These are phyloP conservation scores for Dioszegia aurantiaca DNA, from an alignment of 768 basidiomycete species.

Conservation along the genomic window DNA sequence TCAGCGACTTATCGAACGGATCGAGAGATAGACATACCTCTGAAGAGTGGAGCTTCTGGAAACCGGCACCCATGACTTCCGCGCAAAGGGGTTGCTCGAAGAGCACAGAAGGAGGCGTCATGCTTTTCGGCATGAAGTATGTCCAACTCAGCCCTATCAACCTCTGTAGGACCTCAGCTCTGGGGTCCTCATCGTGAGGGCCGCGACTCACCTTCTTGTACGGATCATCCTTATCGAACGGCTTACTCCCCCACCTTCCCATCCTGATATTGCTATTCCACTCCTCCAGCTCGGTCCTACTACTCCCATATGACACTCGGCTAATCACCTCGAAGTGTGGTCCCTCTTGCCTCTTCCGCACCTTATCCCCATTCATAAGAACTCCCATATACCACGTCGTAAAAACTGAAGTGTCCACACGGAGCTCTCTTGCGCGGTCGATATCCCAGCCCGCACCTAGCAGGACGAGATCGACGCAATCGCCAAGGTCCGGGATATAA, in stretches of 20 bases:
- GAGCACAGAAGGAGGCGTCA: slow-evolving; percentile 61
- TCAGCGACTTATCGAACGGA: slow-evolving; percentile 1
- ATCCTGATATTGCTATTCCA: slow-evolving; percentile 63
- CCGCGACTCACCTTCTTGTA: slow-evolving; percentile 34
- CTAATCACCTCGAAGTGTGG: slow-evolving; percentile 75
- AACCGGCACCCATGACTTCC: slow-evolving; percentile 78
- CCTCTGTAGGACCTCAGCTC: slow-evolving; percentile 14
- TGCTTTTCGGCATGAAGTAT: slow-evolving; percentile 57
- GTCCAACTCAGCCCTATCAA: slow-evolving; percentile 58
- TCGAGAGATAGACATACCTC: slow-evolving; percentile 56
- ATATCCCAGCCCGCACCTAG: slow-evolving; percentile 78
- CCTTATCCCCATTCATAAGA: slow-evolving; percentile 58
- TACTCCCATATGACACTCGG: slow-evolving; percentile 71
- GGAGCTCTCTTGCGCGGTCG: slow-evolving; percentile 69
- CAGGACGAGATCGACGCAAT: slow-evolving; percentile 73
- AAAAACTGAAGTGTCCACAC: slow-evolving; percentile 67
- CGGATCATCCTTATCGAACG: slow-evolving; percentile 45
- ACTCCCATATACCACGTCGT: slow-evolving; percentile 81
- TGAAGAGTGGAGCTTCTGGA: slow-evolving; percentile 65
- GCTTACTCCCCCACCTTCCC: slow-evolving; percentile 35
- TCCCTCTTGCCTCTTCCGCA: slow-evolving; percentile 40
- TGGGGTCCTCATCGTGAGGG: background rate
- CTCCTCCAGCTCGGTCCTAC: slow-evolving; percentile 65
- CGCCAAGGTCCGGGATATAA: slow-evolving; percentile 80
- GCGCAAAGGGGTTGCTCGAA: slow-evolving; percentile 64